A percentile compares a stretch with the other conserved stretches of the same genome.
Evolutionary conservation across 257 asterid species (phyloP).

Genomic region (Ehretia macrophylla): DNA sequence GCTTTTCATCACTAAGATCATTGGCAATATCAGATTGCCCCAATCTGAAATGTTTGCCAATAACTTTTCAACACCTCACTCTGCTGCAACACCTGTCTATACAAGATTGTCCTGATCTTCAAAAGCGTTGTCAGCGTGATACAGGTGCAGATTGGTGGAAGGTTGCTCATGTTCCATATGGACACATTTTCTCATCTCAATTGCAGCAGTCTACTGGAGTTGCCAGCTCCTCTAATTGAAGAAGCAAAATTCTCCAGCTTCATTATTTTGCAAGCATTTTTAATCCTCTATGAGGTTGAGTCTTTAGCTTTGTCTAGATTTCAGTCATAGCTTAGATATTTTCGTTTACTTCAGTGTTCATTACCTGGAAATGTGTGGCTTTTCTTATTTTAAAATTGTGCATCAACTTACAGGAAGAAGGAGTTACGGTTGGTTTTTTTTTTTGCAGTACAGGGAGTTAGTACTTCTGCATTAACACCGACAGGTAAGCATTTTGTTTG

Average conservation of each 20-base stretch:
- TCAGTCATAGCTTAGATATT: too few relatives aligned
- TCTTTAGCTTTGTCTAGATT: neutral
- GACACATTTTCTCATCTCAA: slow-evolving; percentile 8
- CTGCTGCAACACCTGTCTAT: slow-evolving; percentile 24
- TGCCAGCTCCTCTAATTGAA: neutral
- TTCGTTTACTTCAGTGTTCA: too few relatives aligned
- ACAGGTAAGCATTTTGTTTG: too few relatives aligned
- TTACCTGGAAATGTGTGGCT: too few relatives aligned
- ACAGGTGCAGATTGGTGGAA: slow-evolving; percentile 25
- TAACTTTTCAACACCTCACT: slow-evolving; percentile 16
- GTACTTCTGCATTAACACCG: too few relatives aligned
- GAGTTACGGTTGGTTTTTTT: too few relatives aligned
- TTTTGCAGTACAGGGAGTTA: too few relatives aligned
- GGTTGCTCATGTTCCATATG: slow-evolving; percentile 20
- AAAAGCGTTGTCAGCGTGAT: slow-evolving; percentile 14
- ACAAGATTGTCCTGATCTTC: slow-evolving; percentile 28
- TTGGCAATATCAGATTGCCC: slow-evolving; percentile 22
- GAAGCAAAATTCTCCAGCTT: too few relatives aligned
- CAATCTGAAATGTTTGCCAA: slow-evolving; percentile 19
- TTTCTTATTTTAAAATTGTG: too few relatives aligned
- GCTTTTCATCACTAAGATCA: slow-evolving; percentile 25
- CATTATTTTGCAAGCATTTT: too few relatives aligned
- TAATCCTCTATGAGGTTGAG: too few relatives aligned
- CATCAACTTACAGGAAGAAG: too few relatives aligned
- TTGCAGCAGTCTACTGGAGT: neutral